Base-by-base conservation (phyloP, 768 basidiomycete genomes). In the Suillus subaureus region DNA sequence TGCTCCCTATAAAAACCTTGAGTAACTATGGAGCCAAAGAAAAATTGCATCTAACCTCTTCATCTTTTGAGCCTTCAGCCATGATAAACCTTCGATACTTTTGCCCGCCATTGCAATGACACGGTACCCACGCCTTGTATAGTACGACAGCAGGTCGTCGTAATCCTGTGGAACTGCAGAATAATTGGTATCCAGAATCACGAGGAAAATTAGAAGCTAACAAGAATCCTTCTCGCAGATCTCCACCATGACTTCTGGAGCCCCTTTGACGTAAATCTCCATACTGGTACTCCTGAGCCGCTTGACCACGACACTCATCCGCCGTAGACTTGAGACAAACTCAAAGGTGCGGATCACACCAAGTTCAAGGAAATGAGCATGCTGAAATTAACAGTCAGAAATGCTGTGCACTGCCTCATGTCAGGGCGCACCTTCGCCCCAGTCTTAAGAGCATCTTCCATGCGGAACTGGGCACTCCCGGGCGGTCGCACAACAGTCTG, bases 231-330 rank as follows among this genome's bases (percentile, higher is more conserved):
- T 89, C 63, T 96, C 92, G 75, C 97, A 99, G 64, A 99, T 98
- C 49, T 96, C 96, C 8, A 79, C 76, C 96, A 99, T 99, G 64
- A 98, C 94, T 77, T 99, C 97, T 0, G 97, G 97, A 2, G 97
- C 97, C n/a, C 97, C 97, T 74, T 99, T 99, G 71, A 96, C 96
- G 74, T 99, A 99, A 13, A 98, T 84, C 74, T 99, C 97, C 95
- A 99, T 98, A 75, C 92, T 94, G 62, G 79, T 87, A 69, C 96
- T 96, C 76, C 92, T 97, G 62, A 99, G 84, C 61, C 94, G 85
- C 77, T 98, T 99, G 71, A 98, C 97, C 61, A 99, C 88, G 33
- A 99, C 97, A 68, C 96, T 97, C 97, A 99, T 99, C 61, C 97
- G 82, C 33, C 97, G 86, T 26, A 99, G 83, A 5, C 92, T 83